Evolutionary conservation across 2,329 filamentous ascomycete genomes (phyloP).

Genomic region (Verticillium tricorpus): DNA sequence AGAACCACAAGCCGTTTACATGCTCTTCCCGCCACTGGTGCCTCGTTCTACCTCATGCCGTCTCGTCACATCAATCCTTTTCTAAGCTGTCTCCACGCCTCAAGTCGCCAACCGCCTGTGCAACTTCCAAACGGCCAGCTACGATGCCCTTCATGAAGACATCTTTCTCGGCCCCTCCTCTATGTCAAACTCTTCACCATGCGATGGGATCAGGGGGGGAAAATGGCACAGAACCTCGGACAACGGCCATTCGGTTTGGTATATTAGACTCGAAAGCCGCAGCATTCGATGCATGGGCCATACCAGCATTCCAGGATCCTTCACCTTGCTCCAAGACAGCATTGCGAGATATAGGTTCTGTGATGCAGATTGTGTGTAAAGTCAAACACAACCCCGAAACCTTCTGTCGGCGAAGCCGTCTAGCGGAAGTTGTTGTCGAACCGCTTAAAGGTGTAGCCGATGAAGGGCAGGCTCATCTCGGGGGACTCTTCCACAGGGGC

Average conservation of each 20-base stretch:
- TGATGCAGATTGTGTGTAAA: neutral
- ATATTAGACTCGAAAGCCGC: neutral
- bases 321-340: neutral
- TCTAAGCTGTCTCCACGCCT: neutral
- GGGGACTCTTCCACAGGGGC: constrained; percentile 66
- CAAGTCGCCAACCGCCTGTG: neutral
- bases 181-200: neutral
- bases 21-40: neutral
- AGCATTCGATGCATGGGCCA: neutral
- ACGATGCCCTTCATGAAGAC: neutral
- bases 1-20: neutral
- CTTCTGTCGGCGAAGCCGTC: constrained; percentile 9
- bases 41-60: neutral
- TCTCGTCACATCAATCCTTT: neutral
- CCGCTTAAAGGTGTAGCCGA: constrained; percentile 96
- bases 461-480: constrained; percentile 94
- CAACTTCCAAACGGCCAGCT: neutral
- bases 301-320: neutral
- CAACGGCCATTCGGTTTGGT: neutral
- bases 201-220: neutral
- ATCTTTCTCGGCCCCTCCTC: neutral
- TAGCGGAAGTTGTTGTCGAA: constrained; percentile 72
- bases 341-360: neutral
- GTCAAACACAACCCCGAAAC: neutral
- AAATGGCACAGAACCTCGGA: neutral